Evolutionary conservation across 306 rosid species (phyloP).

Genomic region (Canavalia ensiformis): DNA sequence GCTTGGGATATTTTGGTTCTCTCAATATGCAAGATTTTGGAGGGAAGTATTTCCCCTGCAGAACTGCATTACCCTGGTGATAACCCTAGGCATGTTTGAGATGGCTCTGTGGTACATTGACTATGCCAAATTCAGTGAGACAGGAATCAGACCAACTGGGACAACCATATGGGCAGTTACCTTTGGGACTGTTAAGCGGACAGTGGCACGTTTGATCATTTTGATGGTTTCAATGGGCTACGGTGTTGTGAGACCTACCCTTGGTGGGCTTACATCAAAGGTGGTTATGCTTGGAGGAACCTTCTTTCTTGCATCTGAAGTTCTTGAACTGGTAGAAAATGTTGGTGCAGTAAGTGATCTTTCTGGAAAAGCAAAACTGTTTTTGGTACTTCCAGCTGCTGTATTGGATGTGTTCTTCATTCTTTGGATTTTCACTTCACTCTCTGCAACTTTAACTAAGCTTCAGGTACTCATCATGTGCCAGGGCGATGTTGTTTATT

Average conservation of each 20-base stretch:
- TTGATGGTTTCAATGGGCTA: conserved; percentile 94
- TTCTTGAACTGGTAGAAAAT: conserved; percentile 94
- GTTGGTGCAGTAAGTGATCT: conserved; percentile 96
- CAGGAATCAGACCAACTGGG: conserved; percentile 92
- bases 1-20: conserved; percentile 94
- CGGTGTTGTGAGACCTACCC: conserved; percentile 97
- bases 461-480: conserved; percentile 80
- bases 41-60: conserved; percentile 88
- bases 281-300: conserved; percentile 90
- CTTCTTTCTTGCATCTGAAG: conserved; percentile 92
- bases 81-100: conserved; percentile 96
- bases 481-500: conserved; percentile 38
- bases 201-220: conserved; percentile 83
- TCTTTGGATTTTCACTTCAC: conserved; percentile 96
- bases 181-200: conserved; percentile 83
- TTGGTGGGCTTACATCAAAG: conserved; percentile 96
- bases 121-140: conserved; percentile 89
- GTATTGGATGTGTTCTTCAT: conserved; percentile 95
- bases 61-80: conserved; percentile 91
- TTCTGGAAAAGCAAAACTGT: conserved; percentile 93
- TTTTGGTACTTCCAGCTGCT: conserved; percentile 94
- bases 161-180: conserved; percentile 94
- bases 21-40: conserved; percentile 91
- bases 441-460: conserved; percentile 91
- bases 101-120: conserved; percentile 96